Evolutionary conservation across 2,329 filamentous ascomycete genomes (phyloP), one percentile per base, ranked within the genome.

Genomic region (Nothopassalora personata): DNA sequence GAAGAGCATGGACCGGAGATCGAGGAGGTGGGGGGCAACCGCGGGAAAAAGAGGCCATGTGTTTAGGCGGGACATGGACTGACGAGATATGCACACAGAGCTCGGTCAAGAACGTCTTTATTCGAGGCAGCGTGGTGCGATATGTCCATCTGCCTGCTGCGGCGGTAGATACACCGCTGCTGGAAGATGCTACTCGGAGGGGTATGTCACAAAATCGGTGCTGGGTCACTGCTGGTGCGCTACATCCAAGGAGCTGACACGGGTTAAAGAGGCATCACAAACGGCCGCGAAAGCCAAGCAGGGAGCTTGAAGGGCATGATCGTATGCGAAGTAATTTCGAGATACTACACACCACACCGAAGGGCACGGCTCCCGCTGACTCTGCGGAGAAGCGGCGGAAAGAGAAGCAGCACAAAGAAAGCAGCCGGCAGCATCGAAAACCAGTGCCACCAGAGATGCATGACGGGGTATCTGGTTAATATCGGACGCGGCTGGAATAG

Each of bases 71-170:
- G 49, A 51, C 5, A 7, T 9, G n/a, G 28, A 34, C 27, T 51
- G 49, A 51, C 46, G 46, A 11, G 5, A 9, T 49, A 18, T 11
- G 6, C 9, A 49, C 31, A 56, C 64, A 86, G 83, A 87, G 84
- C 62, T 88, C 91, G 18, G 91, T 96, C 66, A 96, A 95, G 80
- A 96, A 96, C 72, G 91, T 96, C 77, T 97, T 97, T 73, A 96
- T 97, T 70, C 85, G 92, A 70, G 92, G 92, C 33, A 95, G 90
- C 58, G 92, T 96, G 48, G 92, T 97, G 64, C 83, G 92, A 68
- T 97, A 97, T 71, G 91, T 97, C 53, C 90, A 97, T 74, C 79
- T 97, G 53, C 91, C 92, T 0, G 87, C 87, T 7, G 83, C 81
- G 30, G 88, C 89, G 47, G 91, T 97, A 43, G 92, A 97, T 72